These are phyloP conservation scores for Rhizophlyctis rosea DNA, from an alignment of 192 early-diverging fungal species.

Conservation along the genomic window DNA sequence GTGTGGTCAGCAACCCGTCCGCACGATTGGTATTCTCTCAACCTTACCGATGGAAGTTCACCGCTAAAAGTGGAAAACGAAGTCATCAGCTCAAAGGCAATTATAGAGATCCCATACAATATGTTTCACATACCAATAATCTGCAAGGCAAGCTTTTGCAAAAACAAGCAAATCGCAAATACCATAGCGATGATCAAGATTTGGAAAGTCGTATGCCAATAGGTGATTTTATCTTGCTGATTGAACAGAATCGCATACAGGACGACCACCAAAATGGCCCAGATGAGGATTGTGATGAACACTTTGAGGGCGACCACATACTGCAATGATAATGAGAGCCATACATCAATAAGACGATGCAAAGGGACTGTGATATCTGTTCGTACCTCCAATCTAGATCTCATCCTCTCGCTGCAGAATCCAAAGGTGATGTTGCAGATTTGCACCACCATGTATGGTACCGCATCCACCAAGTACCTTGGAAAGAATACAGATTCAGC, in stretches of 20 bases:
- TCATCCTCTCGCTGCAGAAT: constrained; percentile 18
- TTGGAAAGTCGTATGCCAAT: constrained; percentile 19
- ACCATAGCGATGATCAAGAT: constrained; percentile 25
- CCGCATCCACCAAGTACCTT: constrained; percentile 26
- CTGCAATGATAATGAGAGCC: not conserved
- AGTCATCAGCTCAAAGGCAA: too few relatives aligned
- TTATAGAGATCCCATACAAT: not conserved
- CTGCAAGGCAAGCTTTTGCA: constrained; percentile 26
- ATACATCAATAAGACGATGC: not conserved
- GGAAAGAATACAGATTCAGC: too few relatives aligned
- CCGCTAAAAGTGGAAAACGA: constrained; percentile 17
- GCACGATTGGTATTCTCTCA: not conserved
- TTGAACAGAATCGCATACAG: constrained; percentile 23
- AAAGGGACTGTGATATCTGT: not conserved
- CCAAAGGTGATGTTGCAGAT: constrained; percentile 11
- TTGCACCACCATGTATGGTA: constrained; percentile 19
- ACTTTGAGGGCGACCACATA: constrained; percentile 27
- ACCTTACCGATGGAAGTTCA: constrained; percentile 22
- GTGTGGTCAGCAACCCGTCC: not conserved
- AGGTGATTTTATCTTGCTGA: constrained; percentile 18
- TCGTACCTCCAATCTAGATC: constrained; percentile 24
- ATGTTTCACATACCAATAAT: constrained; percentile 22
- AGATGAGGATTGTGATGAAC: constrained; percentile 20
- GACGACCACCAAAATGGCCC: constrained; percentile 23
- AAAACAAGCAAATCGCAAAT: constrained; percentile 19